Base-by-base conservation (phyloP, 106 monocot species). In the Triglochin maritima region DNA sequence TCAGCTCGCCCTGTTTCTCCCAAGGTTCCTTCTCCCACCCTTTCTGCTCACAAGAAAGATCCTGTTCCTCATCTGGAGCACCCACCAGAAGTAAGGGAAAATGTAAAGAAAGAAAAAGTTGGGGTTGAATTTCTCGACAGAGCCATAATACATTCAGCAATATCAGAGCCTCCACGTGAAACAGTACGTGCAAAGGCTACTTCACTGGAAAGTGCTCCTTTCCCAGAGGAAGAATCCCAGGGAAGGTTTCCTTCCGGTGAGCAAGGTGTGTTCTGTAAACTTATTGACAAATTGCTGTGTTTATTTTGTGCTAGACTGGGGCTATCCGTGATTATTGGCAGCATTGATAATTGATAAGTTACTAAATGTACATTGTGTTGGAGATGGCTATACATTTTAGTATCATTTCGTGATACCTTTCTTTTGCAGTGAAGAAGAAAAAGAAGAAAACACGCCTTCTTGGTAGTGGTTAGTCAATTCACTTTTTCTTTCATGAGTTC, bases 401-500 rank as follows among this genome's bases (percentile, higher is more conserved):
- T 29, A 3, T 17, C 41, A 8, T 67, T 3, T 42, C 11, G 9
- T 17, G 29, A 14, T 51, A 6, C 44, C 42, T 63, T 54, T 50
- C 41, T 71, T 51, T 76, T 65, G 47, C 81, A 84, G 88, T 70
- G 61, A 99, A 92, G 80, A 92, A 86, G 69, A 99, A 98, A 77
- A 96, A 98, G 65, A 99, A 89, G 57, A 87, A 89, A 72, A 10
- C 60, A 42, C 80, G 76, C 8, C 6, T 69, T 5, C 78, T 77
- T 65, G 74, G 69, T 6, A 65, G n/a, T 76, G 86, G 93, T 93
- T 50, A 80, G 86, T 86, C 46, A 49, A 17, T 14, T 52, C 12
- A 16, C 2, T 7, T 10, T 41, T 48, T 5, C 47, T 6, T 59
- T 59, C 29, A 49, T 64, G 49, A 12, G 6, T 29, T 49, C 14